Percentiles rank a stretch among this genome's conserved stretches.
These are phyloP conservation scores for Quercus engelmannii DNA, from an alignment of 306 rosid species.

Conservation along the genomic window DNA sequence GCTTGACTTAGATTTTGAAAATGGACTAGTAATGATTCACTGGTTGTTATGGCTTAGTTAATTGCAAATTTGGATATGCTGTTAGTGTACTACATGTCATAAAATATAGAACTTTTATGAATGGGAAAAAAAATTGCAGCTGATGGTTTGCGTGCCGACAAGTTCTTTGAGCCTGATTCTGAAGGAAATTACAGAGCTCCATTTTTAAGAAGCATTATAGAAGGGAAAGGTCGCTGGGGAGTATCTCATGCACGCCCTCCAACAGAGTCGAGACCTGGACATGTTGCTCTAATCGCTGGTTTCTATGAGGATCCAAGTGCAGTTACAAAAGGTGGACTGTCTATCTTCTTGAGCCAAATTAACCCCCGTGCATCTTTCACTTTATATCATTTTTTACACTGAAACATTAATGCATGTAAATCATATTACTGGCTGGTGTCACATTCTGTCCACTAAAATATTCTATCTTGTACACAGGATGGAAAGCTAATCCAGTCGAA, in stretches of 20 bases:
- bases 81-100: neutral
- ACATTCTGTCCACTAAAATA: constrained; percentile 15
- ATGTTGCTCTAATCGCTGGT: constrained; percentile 84
- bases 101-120: neutral
- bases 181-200: constrained; percentile 74
- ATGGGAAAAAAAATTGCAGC: constrained; percentile 43
- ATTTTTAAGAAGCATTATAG: constrained; percentile 64
- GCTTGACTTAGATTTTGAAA: neutral
- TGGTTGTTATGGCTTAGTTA: neutral
- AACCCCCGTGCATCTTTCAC: neutral
- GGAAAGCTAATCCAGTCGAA: constrained; percentile 96
- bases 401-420: no score
- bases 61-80: neutral
- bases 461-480: constrained; percentile 50
- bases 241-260: constrained; percentile 98
- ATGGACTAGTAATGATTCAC: neutral
- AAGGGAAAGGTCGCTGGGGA: constrained; percentile 84
- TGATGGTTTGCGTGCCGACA: constrained; percentile 92
- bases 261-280: constrained; percentile 92
- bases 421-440: neutral
- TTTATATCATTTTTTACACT: neutral
- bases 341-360: neutral
- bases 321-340: no score
- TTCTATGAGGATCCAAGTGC: constrained; percentile 97
- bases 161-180: constrained; percentile 74